Evolutionary conservation across 768 basidiomycete genomes (phyloP).

Genomic region (Trametes coccinea): DNA sequence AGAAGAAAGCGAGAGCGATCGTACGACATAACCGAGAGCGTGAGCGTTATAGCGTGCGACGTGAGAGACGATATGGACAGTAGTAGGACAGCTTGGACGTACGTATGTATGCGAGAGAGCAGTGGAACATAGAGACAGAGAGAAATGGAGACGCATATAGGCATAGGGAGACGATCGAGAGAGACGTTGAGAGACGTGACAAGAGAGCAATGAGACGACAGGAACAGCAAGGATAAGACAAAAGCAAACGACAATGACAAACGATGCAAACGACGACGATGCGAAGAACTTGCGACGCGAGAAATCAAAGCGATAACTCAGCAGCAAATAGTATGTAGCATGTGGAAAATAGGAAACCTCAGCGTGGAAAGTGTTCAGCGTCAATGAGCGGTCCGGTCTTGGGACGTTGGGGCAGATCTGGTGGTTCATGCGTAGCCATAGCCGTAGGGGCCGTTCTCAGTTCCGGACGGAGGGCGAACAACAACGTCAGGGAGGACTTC

Average conservation of each 20-base stretch:
- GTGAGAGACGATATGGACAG: slow-evolving; percentile 13
- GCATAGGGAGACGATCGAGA: slow-evolving; percentile 15
- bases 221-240: slow-evolving; percentile 3
- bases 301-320: slow-evolving; percentile 21
- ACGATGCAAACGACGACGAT: slow-evolving; percentile 1
- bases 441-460: slow-evolving; percentile 44
- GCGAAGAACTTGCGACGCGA: slow-evolving; percentile 5
- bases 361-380: slow-evolving; percentile 17
- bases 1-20: slow-evolving; percentile 16
- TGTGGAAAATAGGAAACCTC: slow-evolving; percentile 13
- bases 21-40: slow-evolving; percentile 19
- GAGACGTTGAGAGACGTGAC: slow-evolving; percentile 7
- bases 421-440: slow-evolving; percentile 42
- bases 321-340: slow-evolving; percentile 17
- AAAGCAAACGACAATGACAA: slow-evolving; percentile 8
- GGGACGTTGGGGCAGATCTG: not conserved
- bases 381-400: not conserved
- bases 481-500: slow-evolving; percentile 63
- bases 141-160: slow-evolving; percentile 16
- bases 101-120: slow-evolving; percentile 13
- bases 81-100: slow-evolving; percentile 17
- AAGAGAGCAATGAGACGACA: slow-evolving; percentile 8
- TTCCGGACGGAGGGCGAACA: slow-evolving; percentile 58
- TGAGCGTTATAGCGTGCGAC: slow-evolving; percentile 18
- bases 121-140: slow-evolving; percentile 16